phyloP scores from a whole-genome alignment of 176 grass and related monocot genomes.

The Avena insularis region DNA sequence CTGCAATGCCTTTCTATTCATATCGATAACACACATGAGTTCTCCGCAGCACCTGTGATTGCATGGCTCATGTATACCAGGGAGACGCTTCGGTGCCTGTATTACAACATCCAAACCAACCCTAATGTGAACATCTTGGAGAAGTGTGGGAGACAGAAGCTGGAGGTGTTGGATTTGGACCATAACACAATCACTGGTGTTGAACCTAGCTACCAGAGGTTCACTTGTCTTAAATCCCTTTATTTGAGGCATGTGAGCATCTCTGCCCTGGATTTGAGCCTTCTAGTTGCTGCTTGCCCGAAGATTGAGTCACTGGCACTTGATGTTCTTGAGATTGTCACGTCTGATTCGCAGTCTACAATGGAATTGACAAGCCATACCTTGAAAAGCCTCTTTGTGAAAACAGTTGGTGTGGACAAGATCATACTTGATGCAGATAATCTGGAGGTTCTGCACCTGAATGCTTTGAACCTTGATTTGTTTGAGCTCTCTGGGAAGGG shows the following conservation, averaged over 20 bases:
- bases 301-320: slow-evolving; percentile 88
- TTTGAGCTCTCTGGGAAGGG: slow-evolving; percentile 93
- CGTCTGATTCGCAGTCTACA: slow-evolving; percentile 74
- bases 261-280: slow-evolving; percentile 83
- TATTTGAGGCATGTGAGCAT: slow-evolving; percentile 88
- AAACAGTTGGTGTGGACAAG: slow-evolving; percentile 83
- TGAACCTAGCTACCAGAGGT: slow-evolving; percentile 95
- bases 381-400: slow-evolving; percentile 77
- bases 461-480: slow-evolving; percentile 93
- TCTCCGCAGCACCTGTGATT: slow-evolving; percentile 91
- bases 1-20: slow-evolving; percentile 87
- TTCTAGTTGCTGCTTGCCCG: slow-evolving; percentile 78
- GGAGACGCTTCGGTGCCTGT: slow-evolving; percentile 73
- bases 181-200: slow-evolving; percentile 89
- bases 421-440: slow-evolving; percentile 93
- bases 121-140: slow-evolving; percentile 91
- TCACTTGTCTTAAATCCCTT: slow-evolving; percentile 91
- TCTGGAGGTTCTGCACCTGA: slow-evolving; percentile 80
- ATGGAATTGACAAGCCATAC: slow-evolving; percentile 85
- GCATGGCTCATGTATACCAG: slow-evolving; percentile 97
- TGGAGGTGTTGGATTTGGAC: slow-evolving; percentile 88
- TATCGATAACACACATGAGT: slow-evolving; percentile 80
- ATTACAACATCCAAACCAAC: slow-evolving; percentile 83
- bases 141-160: slow-evolving; percentile 80
- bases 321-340: slow-evolving; percentile 94